phyloP scores from a whole-genome alignment of 106 monocot species.

The Iris macrosiphon region DNA sequence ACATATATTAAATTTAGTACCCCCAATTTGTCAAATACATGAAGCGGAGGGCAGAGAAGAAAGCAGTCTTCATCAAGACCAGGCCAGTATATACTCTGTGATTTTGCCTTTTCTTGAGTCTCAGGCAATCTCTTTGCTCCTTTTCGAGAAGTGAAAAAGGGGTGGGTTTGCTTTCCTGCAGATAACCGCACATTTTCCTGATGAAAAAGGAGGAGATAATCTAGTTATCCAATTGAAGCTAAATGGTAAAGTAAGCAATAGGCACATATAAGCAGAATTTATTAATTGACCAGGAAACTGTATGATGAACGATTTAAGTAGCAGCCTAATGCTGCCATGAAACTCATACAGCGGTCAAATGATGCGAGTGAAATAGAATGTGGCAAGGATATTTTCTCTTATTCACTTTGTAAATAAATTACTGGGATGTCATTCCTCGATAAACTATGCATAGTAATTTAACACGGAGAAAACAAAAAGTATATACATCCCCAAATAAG shows the following conservation, averaged over 20 bases:
- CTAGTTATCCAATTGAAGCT: conserved; percentile 2
- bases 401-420: background rate
- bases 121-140: conserved; percentile 27
- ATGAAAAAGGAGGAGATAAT: background rate
- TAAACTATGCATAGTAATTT: too few relatives aligned
- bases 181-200: conserved; percentile 62
- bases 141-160: conserved; percentile 63
- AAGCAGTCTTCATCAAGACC: conserved; percentile 17
- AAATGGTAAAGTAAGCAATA: background rate
- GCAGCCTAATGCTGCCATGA: background rate
- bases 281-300: background rate
- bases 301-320: background rate
- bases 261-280: background rate
- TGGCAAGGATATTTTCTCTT: background rate
- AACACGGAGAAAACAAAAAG: too few relatives aligned
- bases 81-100: conserved; percentile 15
- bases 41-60: conserved; percentile 46
- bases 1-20: conserved; percentile 20
- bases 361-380: background rate
- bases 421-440: too few relatives aligned
- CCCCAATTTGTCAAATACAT: conserved; percentile 49
- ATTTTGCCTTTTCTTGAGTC: conserved; percentile 13
- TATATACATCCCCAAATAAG: too few relatives aligned
- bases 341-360: background rate
- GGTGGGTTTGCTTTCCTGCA: conserved; percentile 69